Base-by-base conservation (phyloP, 1,139 yeast genomes). In the Yamadazyma triangularis region DNA sequence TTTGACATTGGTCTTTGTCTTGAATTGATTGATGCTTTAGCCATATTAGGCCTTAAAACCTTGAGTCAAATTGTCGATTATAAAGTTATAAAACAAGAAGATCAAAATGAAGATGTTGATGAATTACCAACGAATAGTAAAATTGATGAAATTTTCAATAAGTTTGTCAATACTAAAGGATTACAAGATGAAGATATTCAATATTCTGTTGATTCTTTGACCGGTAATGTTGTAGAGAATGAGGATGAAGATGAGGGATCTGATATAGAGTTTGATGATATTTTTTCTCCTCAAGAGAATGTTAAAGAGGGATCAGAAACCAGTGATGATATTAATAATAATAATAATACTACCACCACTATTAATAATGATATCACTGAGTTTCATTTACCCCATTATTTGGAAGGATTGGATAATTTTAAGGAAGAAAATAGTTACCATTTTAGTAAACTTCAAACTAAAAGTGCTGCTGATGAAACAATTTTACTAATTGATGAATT, bases 401-500 rank as follows among this genome's bases (percentile, higher is more conserved):
- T 73, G 44, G 70, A 74, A 2, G 59, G 84, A 29, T 53, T 86
- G 28, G 70, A 70, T 29, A 55, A 54, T 14, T 73, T 84, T 44
- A 70, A 74, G 34, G 57, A 59, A 4, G 95, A 87, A 49, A 72
- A 80, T 37, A 84, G 79, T 43, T 57, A 73, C 36, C 76, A 79
- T 30, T 77, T 78, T 44, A 70, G 79, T 31, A 69, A 70, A 35
- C 59, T 76, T 22, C 77, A 75, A 49, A 61, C 67, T 10, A 68
- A 73, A 50, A 75, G 81, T 31, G 77, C 82, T 1, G 68, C 61
- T 18, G 67, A 77, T 44, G 70, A 75, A 26, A 73, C 73, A 34
- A 56, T 81, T 26, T 65, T 83, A 55, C 50, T 79, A 22, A 73
- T 83, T 16, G 95, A 88, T 51, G 80, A 88, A 43, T 62, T 91